A percentile compares a stretch with the other conserved stretches of the same genome.
Evolutionary conservation across 108 stramenopile genomes (phyloP).

Genomic region (Fistulifera solaris): DNA sequence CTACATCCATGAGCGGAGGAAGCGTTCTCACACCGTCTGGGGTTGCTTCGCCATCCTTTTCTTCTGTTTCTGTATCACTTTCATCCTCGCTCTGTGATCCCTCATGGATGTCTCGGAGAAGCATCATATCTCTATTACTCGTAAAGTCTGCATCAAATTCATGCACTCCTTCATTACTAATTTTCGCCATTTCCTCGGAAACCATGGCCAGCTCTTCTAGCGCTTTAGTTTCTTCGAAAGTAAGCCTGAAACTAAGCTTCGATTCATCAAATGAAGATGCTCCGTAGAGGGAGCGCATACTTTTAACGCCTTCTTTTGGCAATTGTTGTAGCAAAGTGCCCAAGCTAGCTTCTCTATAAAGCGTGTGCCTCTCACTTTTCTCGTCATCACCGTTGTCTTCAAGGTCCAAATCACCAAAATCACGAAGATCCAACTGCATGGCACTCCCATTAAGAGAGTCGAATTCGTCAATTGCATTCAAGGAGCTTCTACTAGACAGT

Average conservation of each 20-base stretch:
- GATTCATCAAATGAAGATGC: conserved; percentile 3
- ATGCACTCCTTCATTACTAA: neutral
- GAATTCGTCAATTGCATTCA: too few relatives aligned
- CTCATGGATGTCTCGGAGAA: too few relatives aligned
- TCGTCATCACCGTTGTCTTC: too few relatives aligned
- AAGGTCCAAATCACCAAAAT: too few relatives aligned
- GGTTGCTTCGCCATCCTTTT: conserved; percentile 2
- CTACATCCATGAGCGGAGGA: too few relatives aligned
- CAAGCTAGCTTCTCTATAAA: neutral
- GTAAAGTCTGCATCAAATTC: neutral
- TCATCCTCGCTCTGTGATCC: neutral
- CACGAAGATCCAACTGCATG: too few relatives aligned
- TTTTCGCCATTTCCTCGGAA: conserved; percentile 31
- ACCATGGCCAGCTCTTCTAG: conserved; percentile 27
- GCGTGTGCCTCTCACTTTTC: too few relatives aligned
- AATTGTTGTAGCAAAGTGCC: neutral
- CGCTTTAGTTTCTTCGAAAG: conserved; percentile 27
- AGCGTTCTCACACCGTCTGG: neutral
- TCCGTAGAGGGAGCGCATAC: conserved; percentile 1
- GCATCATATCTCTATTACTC: too few relatives aligned
- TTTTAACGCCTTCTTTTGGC: neutral
- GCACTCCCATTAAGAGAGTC: too few relatives aligned
- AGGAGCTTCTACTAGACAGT: too few relatives aligned
- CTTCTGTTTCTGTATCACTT: neutral
- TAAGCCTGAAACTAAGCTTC: conserved; percentile 18